Evolutionary conservation across 306 rosid species (phyloP).

Genomic region (Biancaea sappan): DNA sequence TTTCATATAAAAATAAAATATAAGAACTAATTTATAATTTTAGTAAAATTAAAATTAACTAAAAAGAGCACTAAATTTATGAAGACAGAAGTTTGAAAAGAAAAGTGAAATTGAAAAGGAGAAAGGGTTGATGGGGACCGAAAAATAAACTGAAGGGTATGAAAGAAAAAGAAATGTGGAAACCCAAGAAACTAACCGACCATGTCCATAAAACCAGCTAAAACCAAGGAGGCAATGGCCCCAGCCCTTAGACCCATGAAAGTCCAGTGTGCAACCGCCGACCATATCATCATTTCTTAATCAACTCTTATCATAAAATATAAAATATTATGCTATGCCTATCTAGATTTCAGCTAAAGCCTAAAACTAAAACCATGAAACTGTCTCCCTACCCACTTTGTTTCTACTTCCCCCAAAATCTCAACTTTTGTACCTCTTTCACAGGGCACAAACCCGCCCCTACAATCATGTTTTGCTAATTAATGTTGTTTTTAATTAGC

Average conservation of each 20-base stretch:
- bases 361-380: slow-evolving; percentile 45
- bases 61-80: no score
- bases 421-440: slow-evolving; percentile 37
- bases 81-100: background rate
- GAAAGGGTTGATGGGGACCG: slow-evolving; percentile 22
- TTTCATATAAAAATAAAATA: background rate
- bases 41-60: no score
- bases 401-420: slow-evolving; percentile 36
- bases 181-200: slow-evolving; percentile 72
- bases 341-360: slow-evolving; percentile 65
- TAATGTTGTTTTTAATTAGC: no score
- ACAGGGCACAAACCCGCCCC: slow-evolving; percentile 4
- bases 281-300: slow-evolving; percentile 52
- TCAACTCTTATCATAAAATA: no score
- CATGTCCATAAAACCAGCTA: slow-evolving; percentile 76
- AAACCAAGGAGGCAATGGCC: slow-evolving; percentile 28
- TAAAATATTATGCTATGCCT: no score
- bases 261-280: slow-evolving; percentile 53
- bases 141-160: slow-evolving; percentile 9
- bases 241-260: slow-evolving; percentile 23
- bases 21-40: background rate
- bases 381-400: slow-evolving; percentile 34
- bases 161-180: background rate
- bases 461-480: no score
- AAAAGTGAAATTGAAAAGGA: background rate